These are phyloP conservation scores for Hysterangium stoloniferum DNA, from an alignment of 768 basidiomycete genomes.

Conservation along the genomic window DNA sequence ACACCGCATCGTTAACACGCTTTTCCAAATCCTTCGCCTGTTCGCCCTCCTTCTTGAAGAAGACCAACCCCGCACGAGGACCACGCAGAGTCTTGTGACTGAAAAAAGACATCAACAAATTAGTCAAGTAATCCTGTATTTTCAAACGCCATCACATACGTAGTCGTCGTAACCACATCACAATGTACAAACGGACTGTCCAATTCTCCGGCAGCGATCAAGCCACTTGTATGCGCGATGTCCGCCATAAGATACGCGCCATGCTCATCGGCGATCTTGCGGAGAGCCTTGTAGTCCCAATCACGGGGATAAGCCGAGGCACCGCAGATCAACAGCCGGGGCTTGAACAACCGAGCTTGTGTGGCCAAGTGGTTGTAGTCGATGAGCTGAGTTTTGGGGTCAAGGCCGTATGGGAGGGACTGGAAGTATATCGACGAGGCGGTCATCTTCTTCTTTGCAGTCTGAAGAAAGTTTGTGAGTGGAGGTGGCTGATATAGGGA, in stretches of 20 bases:
- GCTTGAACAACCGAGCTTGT: slow-evolving; percentile 94
- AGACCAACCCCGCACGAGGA: slow-evolving; percentile 94
- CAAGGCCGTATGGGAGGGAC: slow-evolving; percentile 87
- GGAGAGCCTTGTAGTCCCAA: slow-evolving; percentile 88
- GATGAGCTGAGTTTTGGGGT: slow-evolving; percentile 76
- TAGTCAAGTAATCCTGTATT: not conserved
- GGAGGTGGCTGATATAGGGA: no score
- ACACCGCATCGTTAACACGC: slow-evolving; percentile 95
- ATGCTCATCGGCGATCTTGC: slow-evolving; percentile 75
- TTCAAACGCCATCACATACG: slow-evolving; percentile 53
- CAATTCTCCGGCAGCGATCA: slow-evolving; percentile 87
- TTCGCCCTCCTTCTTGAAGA: slow-evolving; percentile 92
- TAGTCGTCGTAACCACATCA: slow-evolving; percentile 97
- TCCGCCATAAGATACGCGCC: slow-evolving; percentile 93
- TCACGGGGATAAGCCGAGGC: slow-evolving; percentile 98
- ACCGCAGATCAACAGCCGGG: slow-evolving; percentile 91
- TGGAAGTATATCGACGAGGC: slow-evolving; percentile 99
- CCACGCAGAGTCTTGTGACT: slow-evolving; percentile 99
- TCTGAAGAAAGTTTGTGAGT: slow-evolving; percentile 38
- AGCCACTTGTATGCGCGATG: slow-evolving; percentile 95
- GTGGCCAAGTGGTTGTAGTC: slow-evolving; percentile 76
- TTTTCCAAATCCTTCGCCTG: slow-evolving; percentile 84
- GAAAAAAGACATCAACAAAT: slow-evolving; percentile 11
- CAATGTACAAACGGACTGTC: slow-evolving; percentile 92
- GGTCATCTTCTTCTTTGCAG: slow-evolving; percentile 99